Conservation (phyloP, 176 grass and related monocot species). For the Paspalum vaginatum region DNA sequence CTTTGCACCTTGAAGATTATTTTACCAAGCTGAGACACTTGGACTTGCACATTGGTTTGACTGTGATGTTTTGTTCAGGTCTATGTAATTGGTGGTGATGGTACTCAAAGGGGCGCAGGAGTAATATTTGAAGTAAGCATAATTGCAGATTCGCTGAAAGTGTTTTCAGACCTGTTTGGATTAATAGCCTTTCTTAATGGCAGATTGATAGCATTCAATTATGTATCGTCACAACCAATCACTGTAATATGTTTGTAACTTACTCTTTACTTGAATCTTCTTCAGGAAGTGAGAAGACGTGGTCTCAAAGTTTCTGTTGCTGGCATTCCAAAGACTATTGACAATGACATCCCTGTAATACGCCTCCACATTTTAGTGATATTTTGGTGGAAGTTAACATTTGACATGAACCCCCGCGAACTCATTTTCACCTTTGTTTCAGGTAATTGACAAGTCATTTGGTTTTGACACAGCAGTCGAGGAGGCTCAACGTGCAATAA, state of each 20-base stretch:
- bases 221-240: conserved; percentile 6
- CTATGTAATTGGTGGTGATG: conserved; percentile 96
- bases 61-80: conserved; percentile 50
- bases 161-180: not conserved
- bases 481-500: conserved; percentile 96
- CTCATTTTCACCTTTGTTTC: conserved; percentile 20
- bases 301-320: conserved; percentile 84
- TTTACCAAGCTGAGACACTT: conserved; percentile 18
- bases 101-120: conserved; percentile 87
- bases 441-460: conserved; percentile 99
- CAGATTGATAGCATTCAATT: conserved; percentile 11
- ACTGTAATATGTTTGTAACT: conserved; percentile 17
- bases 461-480: conserved; percentile 97
- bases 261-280: conserved; percentile 25
- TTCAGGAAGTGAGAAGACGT: conserved; percentile 79
- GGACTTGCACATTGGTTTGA: conserved; percentile 11
- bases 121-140: conserved; percentile 87
- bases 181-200: not conserved
- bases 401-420: not conserved
- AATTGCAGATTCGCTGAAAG: not conserved
- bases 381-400: conserved; percentile 24
- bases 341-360: conserved; percentile 92
- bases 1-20: not conserved
- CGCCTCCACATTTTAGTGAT: not conserved
- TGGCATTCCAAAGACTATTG: conserved; percentile 97